Base-by-base conservation (phyloP, 768 basidiomycete genomes). In the Termitomyces sp. region DNA sequence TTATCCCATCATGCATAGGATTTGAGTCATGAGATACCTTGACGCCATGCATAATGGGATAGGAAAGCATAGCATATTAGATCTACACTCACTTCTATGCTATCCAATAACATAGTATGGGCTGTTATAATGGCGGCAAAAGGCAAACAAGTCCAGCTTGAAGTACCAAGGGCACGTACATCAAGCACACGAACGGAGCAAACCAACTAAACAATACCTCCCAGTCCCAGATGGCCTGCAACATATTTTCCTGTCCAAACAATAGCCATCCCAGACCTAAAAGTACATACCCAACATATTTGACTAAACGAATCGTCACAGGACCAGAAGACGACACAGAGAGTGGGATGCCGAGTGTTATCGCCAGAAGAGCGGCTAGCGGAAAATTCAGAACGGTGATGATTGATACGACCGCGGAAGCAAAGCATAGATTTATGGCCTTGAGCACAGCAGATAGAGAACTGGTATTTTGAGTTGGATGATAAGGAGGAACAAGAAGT, bases 341-440 rank as follows among this genome's bases (percentile, higher is more conserved):
- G n/a, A 94, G 79, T 0, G 92, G 89, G 10, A 88, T 46, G 8
- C 87, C 86, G 17, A 94, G 79, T 9, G 84, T 67, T 32, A 89
- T 70, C 0, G 90, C 84, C 17, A 96, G 79, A 25, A 81, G 70
- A 25, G 88, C 86, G 0, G 96, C 92, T 20, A 98, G 86, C 8
- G 92, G 94, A 74, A 96, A 96, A 73, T 98, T 97, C 71, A 97
- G 85, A 61, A 97, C 87, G 15, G 93, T 89, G 34, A 86, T 87
- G 42, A 92, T 85, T 12, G 83, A 94, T 63, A 97, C 89, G 54
- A 94, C 82, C 1, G 91, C 89, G 3, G 96, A 96, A 29, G 92
- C 84, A 50, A 91, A 74, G 71, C 95, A 92, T 32, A 96, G 83
- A 66, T 89, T 90, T 62, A 93, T 77, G 0, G 89, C 78, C 65